Conservation (phyloP, 2,329 filamentous ascomycete genomes). For the Penicillium sp. region DNA sequence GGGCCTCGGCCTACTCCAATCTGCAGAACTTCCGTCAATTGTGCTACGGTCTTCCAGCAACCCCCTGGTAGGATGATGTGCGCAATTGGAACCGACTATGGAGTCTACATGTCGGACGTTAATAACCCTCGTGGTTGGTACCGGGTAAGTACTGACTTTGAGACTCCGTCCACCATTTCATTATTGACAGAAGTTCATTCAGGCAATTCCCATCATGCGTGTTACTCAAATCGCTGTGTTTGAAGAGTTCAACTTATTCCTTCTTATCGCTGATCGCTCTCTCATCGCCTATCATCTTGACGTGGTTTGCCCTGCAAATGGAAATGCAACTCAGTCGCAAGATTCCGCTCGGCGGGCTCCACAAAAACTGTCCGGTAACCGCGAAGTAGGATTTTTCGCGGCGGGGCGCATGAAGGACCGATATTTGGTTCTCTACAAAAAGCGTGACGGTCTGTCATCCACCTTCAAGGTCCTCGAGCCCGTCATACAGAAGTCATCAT, state of each 20-base stretch:
- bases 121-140: conserved; percentile 89
- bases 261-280: conserved; percentile 87
- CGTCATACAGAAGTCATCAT: conserved; percentile 86
- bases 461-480: conserved; percentile 96
- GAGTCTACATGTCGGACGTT: conserved; percentile 85
- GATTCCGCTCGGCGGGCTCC: conserved; percentile 83
- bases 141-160: conserved; percentile 60
- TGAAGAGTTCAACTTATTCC: conserved; percentile 90
- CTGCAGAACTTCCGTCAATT: conserved; percentile 85
- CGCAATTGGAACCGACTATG: conserved; percentile 92
- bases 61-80: conserved; percentile 83
- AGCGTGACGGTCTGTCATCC: conserved; percentile 85
- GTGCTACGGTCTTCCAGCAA: conserved; percentile 81
- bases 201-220: conserved; percentile 73
- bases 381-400: conserved; percentile 95
- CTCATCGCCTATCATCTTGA: conserved; percentile 94
- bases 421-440: conserved; percentile 94
- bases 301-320: conserved; percentile 63
- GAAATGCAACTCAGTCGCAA: conserved; percentile 50
- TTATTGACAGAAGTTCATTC: conserved; percentile 29
- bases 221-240: conserved; percentile 93
- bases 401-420: conserved; percentile 97
- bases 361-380: conserved; percentile 79
- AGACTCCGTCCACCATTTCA: not conserved
- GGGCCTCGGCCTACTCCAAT: conserved; percentile 71